Evolutionary conservation across 805 yeast species (phyloP), one percentile per base, ranked within the genome.

Genomic region (Candida taoyuanica): DNA sequence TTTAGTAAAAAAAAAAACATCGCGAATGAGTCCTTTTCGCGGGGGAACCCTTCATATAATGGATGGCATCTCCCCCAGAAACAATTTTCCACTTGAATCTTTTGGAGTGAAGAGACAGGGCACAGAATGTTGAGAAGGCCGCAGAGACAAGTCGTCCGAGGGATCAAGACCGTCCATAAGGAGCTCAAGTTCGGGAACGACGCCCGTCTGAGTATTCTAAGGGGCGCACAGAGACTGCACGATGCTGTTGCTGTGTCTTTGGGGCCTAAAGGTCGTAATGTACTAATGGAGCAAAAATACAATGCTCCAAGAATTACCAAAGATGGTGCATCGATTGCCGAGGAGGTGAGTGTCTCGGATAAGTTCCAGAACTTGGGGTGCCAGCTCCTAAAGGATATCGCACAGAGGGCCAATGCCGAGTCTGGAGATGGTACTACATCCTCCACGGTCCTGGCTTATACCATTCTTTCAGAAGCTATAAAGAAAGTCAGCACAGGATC

Each of bases 381-480:
- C 41, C 86, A 85, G 70, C 74, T 91, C 50, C 70, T 91, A 58
- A 97, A 89, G 68, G 98, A 93, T 62, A 97, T 93, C 43, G 96
- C 98, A 30, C 80, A 94, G 53, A 91, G 85, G 76, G 89, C 98
- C 56, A 93, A 93, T 65, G 96, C 91, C 66, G 76, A 84, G 54
- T 97, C 98, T 45, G 98, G 98, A 68, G 98, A 91, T 58, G 98
- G 98, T 67, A 91, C 98, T 49, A 91, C 98, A 27, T 83, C 95
- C 31, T 97, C 98, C 53, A 93, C 98, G 34, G 95, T 91, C 39
- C 74, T 91, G 53, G 98, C 97, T 52, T 85, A 95, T 65, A 83
- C 96, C 42, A 91, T 91, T 53, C 86, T 91, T 71, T 81, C 95
- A 44, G 97, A 93, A 68, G 78, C 94, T 21, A 95, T 91, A 45